Evolutionary conservation across 352 stramenopile genomes (phyloP).

Genomic region (Aphanomyces cochlioides): DNA sequence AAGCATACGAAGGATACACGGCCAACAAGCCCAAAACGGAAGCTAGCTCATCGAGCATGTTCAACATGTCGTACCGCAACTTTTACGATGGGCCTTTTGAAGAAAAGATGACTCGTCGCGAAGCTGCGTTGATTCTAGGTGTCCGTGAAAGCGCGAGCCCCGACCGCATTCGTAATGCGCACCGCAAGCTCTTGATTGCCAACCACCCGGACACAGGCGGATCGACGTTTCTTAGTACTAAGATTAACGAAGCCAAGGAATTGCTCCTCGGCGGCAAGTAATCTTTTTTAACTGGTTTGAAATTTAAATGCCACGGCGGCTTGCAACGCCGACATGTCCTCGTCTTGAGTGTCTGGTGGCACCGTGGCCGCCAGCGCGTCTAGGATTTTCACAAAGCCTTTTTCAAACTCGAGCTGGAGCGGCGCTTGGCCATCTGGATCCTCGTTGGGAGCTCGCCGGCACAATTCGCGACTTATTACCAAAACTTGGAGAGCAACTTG

Average conservation of each 20-base stretch:
- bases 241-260: conserved; percentile 99
- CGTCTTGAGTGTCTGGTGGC: background rate
- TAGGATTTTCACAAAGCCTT: conserved; percentile 54
- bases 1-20: conserved; percentile 76
- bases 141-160: conserved; percentile 93
- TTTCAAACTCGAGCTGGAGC: conserved; percentile 68
- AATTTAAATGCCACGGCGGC: conserved; percentile 13
- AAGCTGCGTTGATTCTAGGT: conserved; percentile 98
- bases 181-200: conserved; percentile 96
- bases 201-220: conserved; percentile 99
- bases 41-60: conserved; percentile 7
- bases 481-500: conserved; percentile 53
- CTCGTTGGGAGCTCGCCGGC: conserved; percentile 34
- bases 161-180: conserved; percentile 97
- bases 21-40: conserved; percentile 39
- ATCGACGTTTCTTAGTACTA: conserved; percentile 97
- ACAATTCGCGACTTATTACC: conserved; percentile 57
- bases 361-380: conserved; percentile 36
- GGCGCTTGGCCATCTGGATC: conserved; percentile 38
- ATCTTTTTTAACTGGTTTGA: background rate
- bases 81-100: conserved; percentile 98
- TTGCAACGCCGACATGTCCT: background rate
- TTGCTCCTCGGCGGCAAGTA: conserved; percentile 82
- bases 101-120: conserved; percentile 97
- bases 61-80: conserved; percentile 56